A percentile compares a stretch with the other conserved stretches of the same genome.
Evolutionary conservation across 305 asterid species (phyloP).

Genomic region (Fraxinus platypoda): DNA sequence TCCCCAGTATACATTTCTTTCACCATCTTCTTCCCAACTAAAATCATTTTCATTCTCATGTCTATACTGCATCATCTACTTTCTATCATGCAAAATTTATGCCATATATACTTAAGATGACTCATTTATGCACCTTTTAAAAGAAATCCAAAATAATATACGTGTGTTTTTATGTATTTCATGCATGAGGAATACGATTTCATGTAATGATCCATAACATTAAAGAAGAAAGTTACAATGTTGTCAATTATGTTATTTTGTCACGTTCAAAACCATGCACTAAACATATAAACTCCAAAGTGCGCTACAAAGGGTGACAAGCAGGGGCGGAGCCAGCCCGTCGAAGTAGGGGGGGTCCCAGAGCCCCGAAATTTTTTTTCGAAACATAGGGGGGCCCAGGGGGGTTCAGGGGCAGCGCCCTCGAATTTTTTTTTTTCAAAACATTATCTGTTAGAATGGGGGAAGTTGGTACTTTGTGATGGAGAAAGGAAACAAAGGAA

Average conservation of each 20-base stretch:
- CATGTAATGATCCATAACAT: background rate
- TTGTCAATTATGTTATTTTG: background rate
- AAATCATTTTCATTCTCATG: conserved; percentile 35
- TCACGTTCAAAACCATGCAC: background rate
- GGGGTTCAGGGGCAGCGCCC: no score
- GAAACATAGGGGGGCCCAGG: no score
- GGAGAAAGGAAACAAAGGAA: no score
- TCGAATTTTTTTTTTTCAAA: no score
- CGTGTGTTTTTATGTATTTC: background rate
- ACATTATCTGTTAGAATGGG: no score
- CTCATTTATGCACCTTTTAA: background rate
- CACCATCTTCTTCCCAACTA: conserved; percentile 10
- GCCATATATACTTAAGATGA: conserved; percentile 1
- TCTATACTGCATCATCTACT: conserved; percentile 30
- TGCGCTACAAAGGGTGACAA: conserved; percentile 29
- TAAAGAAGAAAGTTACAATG: background rate
- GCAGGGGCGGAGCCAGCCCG: no score
- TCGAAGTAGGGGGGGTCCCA: no score
- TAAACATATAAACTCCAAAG: conserved; percentile 9
- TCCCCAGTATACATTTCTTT: background rate
- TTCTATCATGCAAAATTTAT: conserved; percentile 25
- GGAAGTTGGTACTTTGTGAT: no score
- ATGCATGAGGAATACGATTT: background rate
- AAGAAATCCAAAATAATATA: background rate
- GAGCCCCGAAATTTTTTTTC: no score